These are phyloP conservation scores for Fusarium citri DNA, from an alignment of 2,329 filamentous ascomycete species.

Conservation along the genomic window DNA sequence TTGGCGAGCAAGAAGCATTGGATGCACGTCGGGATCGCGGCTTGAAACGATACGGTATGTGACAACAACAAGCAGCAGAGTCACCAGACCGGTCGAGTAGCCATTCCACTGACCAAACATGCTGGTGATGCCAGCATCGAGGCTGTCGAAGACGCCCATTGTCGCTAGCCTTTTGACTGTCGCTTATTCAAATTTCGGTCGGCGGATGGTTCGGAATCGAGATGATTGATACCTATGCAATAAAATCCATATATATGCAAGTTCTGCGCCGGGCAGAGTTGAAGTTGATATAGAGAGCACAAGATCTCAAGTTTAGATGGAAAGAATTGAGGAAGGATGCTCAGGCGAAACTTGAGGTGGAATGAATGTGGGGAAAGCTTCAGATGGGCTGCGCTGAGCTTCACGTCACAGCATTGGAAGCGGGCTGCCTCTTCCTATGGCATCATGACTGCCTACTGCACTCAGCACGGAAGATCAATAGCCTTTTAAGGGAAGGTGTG, in stretches of 20 bases:
- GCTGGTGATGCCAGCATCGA: constrained; percentile 77
- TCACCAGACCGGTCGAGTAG: constrained; percentile 77
- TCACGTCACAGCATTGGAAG: constrained; percentile 14
- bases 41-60: constrained; percentile 77
- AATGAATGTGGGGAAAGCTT: constrained; percentile 27
- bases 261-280: neutral
- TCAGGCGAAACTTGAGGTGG: constrained; percentile 23
- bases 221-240: neutral
- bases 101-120: constrained; percentile 84
- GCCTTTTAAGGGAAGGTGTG: neutral
- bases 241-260: constrained; percentile 1
- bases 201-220: constrained; percentile 3
- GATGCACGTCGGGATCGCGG: constrained; percentile 89
- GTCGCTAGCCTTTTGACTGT: constrained; percentile 2
- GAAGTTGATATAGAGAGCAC: neutral
- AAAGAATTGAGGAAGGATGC: constrained; percentile 32
- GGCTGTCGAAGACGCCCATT: constrained; percentile 65
- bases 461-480: neutral
- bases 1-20: constrained; percentile 89
- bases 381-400: constrained; percentile 15
- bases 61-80: constrained; percentile 73
- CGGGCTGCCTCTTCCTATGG: constrained; percentile 27
- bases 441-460: neutral
- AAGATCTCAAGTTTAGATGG: constrained; percentile 21
- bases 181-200: constrained; percentile 6